These are phyloP conservation scores for Calcarisporium arbuscula DNA, from an alignment of 2,329 filamentous ascomycete genomes.

Conservation along the genomic window DNA sequence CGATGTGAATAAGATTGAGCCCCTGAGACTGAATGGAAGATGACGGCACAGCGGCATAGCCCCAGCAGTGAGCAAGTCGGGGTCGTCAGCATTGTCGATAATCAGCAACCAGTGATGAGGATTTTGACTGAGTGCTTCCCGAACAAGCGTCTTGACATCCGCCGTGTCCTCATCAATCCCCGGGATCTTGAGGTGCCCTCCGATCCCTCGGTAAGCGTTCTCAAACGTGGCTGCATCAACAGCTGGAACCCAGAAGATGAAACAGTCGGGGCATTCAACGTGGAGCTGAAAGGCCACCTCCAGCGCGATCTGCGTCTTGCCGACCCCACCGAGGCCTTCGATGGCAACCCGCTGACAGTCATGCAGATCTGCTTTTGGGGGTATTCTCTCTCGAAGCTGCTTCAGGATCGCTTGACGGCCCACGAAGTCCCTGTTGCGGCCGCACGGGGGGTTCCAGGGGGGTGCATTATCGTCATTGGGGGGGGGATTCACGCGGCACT, in stretches of 20 bases:
- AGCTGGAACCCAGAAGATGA: constrained; percentile 35
- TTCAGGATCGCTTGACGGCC: constrained; percentile 13
- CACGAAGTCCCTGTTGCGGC: constrained; percentile 15
- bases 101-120: constrained; percentile 32
- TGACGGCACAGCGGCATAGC: constrained; percentile 3
- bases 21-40: constrained; percentile 9
- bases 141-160: constrained; percentile 30
- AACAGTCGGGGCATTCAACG: constrained; percentile 20
- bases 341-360: constrained; percentile 19
- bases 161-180: constrained; percentile 25
- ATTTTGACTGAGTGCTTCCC: constrained; percentile 22
- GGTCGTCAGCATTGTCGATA: constrained; percentile 39
- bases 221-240: constrained; percentile 22
- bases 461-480: too few species aligned
- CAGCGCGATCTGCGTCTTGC: constrained; percentile 31
- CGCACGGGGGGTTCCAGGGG: too few species aligned
- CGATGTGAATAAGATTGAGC: constrained; percentile 13
- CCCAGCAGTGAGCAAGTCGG: constrained; percentile 21
- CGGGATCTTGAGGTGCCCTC: constrained; percentile 16
- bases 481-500: too few species aligned
- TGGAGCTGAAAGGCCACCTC: constrained; percentile 22
- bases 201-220: constrained; percentile 27
- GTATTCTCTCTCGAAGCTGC: constrained; percentile 10
- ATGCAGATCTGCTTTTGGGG: constrained; percentile 5
- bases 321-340: constrained; percentile 24